Evolutionary conservation across 73 alveolate genomes (phyloP).

Genomic region (Tetrahymena elliotti): DNA sequence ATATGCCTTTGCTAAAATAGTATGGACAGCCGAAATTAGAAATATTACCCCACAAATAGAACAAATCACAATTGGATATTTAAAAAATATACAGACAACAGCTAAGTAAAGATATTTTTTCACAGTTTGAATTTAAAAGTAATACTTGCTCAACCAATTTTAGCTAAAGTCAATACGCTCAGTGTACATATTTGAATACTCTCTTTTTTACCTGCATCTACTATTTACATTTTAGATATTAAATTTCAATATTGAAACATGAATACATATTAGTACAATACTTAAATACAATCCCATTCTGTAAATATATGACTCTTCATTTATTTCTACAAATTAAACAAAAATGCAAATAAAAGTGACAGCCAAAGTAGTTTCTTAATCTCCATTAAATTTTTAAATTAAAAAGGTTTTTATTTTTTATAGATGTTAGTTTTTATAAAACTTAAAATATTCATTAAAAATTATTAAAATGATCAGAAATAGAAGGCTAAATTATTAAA

Average conservation of each 20-base stretch:
- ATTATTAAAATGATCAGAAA: too few species aligned
- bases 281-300: not conserved
- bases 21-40: not conserved
- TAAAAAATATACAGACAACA: not conserved
- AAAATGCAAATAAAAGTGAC: not conserved
- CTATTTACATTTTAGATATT: not conserved
- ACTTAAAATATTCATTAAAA: not conserved
- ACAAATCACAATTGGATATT: not conserved
- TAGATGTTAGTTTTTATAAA: too few species aligned
- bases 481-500: too few species aligned
- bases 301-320: not conserved
- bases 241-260: too few species aligned
- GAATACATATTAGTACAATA: too few species aligned
- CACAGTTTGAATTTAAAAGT: not conserved
- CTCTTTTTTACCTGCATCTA: too few species aligned
- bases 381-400: not conserved
- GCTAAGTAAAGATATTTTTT: too few species aligned
- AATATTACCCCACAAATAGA: not conserved
- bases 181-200: not conserved
- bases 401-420: too few species aligned
- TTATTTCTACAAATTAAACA: not conserved
- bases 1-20: not conserved
- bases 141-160: too few species aligned
- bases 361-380: not conserved
- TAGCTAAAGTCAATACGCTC: not conserved